Evolutionary conservation across 2,329 filamentous ascomycete species (phyloP).

Genomic region (Neonectria ditissima): DNA sequence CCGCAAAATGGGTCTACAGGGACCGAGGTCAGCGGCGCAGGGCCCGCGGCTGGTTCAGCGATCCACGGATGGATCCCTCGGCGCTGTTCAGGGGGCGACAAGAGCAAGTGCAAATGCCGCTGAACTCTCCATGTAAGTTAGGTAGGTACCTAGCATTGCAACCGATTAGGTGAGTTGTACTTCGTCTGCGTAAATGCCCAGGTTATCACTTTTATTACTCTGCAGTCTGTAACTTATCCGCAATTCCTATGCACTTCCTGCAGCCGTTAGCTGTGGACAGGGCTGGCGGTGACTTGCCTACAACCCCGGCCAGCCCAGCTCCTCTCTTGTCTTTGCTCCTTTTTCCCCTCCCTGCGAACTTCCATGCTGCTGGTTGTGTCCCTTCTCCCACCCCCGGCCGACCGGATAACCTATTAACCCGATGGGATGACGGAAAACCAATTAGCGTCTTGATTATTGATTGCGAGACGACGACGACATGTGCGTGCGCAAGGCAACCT

Average conservation of each 20-base stretch:
- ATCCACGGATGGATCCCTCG: too few species aligned
- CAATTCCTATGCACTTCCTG: background rate
- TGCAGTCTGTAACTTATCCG: background rate
- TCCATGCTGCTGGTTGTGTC: background rate
- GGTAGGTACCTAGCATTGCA: too few species aligned
- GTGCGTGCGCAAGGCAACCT: constrained; percentile 15
- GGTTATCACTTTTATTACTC: too few species aligned
- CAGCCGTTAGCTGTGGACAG: background rate
- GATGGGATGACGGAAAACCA: constrained; percentile 2
- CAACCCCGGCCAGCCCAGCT: constrained; percentile 7
- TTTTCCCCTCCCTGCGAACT: background rate
- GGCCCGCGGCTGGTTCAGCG: constrained; percentile 12
- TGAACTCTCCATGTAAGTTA: constrained; percentile 10
- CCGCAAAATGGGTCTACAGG: constrained; percentile 16
- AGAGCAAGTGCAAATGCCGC: constrained; percentile 10
- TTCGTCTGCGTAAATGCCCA: too few species aligned
- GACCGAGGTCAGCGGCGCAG: constrained; percentile 11
- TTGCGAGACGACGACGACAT: constrained; percentile 2
- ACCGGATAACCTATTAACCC: constrained; percentile 23
- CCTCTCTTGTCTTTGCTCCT: constrained; percentile 1
- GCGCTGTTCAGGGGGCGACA: background rate
- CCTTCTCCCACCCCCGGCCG: constrained; percentile 2
- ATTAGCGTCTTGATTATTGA: background rate
- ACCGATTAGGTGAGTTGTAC: too few species aligned
- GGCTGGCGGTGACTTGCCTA: constrained; percentile 20